These are phyloP conservation scores for Tulasnella calospora DNA, from an alignment of 768 basidiomycete genomes.

Conservation along the genomic window DNA sequence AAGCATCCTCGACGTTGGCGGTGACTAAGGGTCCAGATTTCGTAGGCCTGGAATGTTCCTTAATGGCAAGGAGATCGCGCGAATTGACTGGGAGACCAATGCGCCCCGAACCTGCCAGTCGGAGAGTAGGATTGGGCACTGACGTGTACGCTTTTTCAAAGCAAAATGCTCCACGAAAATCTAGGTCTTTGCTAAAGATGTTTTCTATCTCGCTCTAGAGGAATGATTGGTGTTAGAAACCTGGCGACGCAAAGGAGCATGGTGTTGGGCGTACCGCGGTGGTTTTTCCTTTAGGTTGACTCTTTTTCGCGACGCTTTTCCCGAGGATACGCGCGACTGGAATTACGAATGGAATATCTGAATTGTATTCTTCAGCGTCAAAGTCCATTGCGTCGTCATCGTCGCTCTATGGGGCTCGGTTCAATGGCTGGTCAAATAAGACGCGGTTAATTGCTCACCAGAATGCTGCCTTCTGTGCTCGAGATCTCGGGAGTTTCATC, in stretches of 20 bases:
- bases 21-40: background rate
- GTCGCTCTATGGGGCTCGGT: background rate
- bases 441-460: background rate
- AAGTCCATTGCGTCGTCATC: background rate
- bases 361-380: background rate
- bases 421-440: background rate
- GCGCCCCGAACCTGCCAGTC: background rate
- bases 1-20: background rate
- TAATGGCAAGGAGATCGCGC: background rate
- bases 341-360: background rate
- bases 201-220: background rate
- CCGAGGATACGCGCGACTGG: background rate
- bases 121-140: background rate
- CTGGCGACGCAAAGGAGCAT: background rate
- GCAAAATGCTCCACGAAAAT: background rate
- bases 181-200: background rate
- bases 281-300: background rate
- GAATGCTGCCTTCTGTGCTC: background rate
- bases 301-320: background rate
- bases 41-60: background rate
- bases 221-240: background rate
- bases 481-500: background rate
- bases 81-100: background rate
- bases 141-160: background rate
- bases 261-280: background rate